phyloP scores from a whole-genome alignment of 805 yeast genomes.

The Geotrichum ghanense region DNA sequence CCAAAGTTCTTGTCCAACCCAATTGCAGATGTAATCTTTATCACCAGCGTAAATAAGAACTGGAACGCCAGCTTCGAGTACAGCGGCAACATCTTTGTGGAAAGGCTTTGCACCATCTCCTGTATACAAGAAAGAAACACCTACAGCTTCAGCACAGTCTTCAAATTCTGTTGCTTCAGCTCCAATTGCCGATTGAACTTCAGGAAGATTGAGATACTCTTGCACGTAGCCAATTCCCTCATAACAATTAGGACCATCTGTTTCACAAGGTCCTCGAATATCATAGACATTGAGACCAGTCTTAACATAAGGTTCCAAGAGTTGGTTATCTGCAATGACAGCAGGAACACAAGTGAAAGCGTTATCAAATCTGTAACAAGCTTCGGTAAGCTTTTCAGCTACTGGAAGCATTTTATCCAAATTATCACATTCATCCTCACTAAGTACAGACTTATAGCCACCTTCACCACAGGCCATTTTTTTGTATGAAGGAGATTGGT shows the following conservation, averaged over 20 bases:
- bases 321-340: constrained; percentile 25
- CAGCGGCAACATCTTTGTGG: constrained; percentile 42
- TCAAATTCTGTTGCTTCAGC: constrained; percentile 43
- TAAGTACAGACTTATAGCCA: constrained; percentile 59
- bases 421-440: constrained; percentile 53
- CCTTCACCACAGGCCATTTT: constrained; percentile 94
- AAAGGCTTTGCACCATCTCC: constrained; percentile 65
- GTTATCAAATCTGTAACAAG: constrained; percentile 66
- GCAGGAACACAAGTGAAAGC: constrained; percentile 66
- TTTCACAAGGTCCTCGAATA: constrained; percentile 47
- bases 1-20: constrained; percentile 88
- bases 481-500: constrained; percentile 67
- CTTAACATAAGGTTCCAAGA: constrained; percentile 51
- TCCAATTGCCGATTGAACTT: constrained; percentile 46
- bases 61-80: constrained; percentile 59
- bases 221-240: constrained; percentile 41
- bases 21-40: constrained; percentile 84
- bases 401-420: constrained; percentile 55
- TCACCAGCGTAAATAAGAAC: constrained; percentile 91
- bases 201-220: constrained; percentile 40
- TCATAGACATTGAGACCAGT: constrained; percentile 58
- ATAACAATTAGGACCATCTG: constrained; percentile 42
- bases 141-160: constrained; percentile 64
- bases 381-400: constrained; percentile 48
- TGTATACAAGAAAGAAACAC: constrained; percentile 46